A percentile compares a stretch with the other conserved stretches of the same genome.
These are phyloP conservation scores for Hanseniaspora osmophila DNA, from an alignment of 805 yeast genomes.

Conservation along the genomic window DNA sequence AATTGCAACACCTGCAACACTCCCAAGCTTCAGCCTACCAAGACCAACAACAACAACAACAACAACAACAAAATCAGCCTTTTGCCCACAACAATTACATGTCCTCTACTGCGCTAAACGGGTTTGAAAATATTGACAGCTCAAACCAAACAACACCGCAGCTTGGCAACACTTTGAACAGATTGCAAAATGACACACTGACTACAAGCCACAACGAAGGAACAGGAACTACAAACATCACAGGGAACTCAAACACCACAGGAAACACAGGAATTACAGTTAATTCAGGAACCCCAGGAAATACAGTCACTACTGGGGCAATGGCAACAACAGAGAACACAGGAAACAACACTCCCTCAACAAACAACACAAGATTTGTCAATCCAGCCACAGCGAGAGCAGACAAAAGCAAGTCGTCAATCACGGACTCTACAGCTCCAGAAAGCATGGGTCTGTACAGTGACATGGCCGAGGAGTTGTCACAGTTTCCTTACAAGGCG, in stretches of 20 bases:
- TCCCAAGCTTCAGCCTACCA: slow-evolving; percentile 3
- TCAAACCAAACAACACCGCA: slow-evolving; percentile 1
- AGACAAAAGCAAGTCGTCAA: background rate
- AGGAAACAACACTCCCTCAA: slow-evolving; percentile 8
- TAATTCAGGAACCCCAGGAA: slow-evolving; percentile 13
- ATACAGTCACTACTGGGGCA: slow-evolving; percentile 9
- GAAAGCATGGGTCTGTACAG: slow-evolving; percentile 24
- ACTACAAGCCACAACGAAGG: no score
- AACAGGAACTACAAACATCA: background rate
- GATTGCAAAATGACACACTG: background rate
- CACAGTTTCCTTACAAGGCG: slow-evolving; percentile 64
- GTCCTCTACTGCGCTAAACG: slow-evolving; percentile 44
- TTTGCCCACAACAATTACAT: slow-evolving; percentile 19
- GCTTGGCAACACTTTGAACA: slow-evolving; percentile 4
- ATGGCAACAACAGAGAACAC: no score
- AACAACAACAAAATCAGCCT: slow-evolving; percentile 6
- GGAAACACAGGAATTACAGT: slow-evolving; percentile 17
- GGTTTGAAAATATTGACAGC: slow-evolving; percentile 38
- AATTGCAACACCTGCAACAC: slow-evolving; percentile 1
- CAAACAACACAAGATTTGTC: slow-evolving; percentile 4
- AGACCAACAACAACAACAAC: slow-evolving; percentile 9
- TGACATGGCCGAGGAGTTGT: slow-evolving; percentile 21
- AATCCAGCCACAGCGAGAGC: slow-evolving; percentile 7
- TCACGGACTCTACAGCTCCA: slow-evolving; percentile 16
- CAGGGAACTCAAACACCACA: background rate